These are phyloP conservation scores for Zymoseptoria brevis DNA, from an alignment of 2,329 filamentous ascomycete species.

Conservation along the genomic window DNA sequence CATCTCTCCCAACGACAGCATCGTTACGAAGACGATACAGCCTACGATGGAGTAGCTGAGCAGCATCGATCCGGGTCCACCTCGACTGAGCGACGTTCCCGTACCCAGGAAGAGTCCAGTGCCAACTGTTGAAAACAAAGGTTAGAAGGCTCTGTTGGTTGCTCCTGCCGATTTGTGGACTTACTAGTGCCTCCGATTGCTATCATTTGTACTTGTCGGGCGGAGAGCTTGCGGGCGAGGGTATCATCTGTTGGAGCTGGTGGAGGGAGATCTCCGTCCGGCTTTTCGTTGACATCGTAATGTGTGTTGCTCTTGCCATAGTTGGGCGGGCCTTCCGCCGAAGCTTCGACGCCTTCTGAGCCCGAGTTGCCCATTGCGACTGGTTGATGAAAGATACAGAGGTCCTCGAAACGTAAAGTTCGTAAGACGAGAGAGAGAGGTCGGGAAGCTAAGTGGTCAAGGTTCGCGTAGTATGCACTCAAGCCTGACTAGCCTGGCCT, in stretches of 20 bases:
- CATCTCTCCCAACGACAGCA: slow-evolving; percentile 77
- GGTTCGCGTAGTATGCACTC: background rate
- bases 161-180: slow-evolving; percentile 16
- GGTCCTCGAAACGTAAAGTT: background rate
- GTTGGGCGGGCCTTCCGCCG: background rate
- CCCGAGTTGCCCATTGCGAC: background rate
- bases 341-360: background rate
- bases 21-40: slow-evolving; percentile 67
- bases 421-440: background rate
- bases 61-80: slow-evolving; percentile 56
- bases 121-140: slow-evolving; percentile 28
- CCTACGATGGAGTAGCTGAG: slow-evolving; percentile 64
- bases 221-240: slow-evolving; percentile 47
- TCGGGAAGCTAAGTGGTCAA: background rate
- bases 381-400: background rate
- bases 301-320: background rate
- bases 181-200: slow-evolving; percentile 57
- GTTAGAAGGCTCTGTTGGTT: slow-evolving; percentile 16
- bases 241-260: slow-evolving; percentile 1
- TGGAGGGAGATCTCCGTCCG: slow-evolving; percentile 8
- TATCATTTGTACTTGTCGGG: slow-evolving; percentile 54
- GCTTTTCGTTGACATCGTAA: background rate
- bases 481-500: background rate
- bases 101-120: slow-evolving; percentile 51
- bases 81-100: slow-evolving; percentile 41